Conservation (phyloP, 768 basidiomycete genomes). For the Flagelloscypha sp. region DNA sequence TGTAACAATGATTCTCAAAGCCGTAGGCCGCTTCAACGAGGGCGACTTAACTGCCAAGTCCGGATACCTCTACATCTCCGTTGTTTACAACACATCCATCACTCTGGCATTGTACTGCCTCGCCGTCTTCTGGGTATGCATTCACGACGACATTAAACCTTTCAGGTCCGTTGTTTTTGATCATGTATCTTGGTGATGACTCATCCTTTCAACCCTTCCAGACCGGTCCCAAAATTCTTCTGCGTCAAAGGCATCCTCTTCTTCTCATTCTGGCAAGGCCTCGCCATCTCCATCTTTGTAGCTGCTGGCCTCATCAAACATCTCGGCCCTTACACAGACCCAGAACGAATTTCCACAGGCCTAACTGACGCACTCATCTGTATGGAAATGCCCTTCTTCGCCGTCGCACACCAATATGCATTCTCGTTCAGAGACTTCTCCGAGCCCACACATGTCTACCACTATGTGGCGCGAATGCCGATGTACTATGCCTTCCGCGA, state of each 20-base stretch:
- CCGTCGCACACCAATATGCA: conserved; percentile 90
- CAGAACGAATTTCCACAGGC: conserved; percentile 83
- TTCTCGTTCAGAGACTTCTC: conserved; percentile 89
- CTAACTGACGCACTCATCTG: conserved; percentile 89
- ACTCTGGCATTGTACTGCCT: conserved; percentile 81
- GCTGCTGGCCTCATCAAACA: conserved; percentile 66
- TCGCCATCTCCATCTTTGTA: conserved; percentile 82
- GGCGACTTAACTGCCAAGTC: conserved; percentile 78
- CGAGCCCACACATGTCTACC: conserved; percentile 37
- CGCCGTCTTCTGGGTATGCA: conserved; percentile 95
- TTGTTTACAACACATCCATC: conserved; percentile 79
- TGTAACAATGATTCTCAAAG: conserved; percentile 80
- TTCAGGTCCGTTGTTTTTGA: conserved; percentile 50
- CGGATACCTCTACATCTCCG: conserved; percentile 86
- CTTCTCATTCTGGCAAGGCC: conserved; percentile 97
- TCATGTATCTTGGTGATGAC: background rate
- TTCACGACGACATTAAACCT: conserved; percentile 80
- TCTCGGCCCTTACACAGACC: conserved; percentile 82
- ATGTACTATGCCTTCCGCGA: conserved; percentile 83
- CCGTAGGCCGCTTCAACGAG: conserved; percentile 79
- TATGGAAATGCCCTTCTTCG: conserved; percentile 96
- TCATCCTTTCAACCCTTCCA: conserved; percentile 17
- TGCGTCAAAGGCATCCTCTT: conserved; percentile 98
- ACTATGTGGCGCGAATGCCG: conserved; percentile 82
- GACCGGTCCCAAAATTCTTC: conserved; percentile 94